Evolutionary conservation across 2,329 filamentous ascomycete species (phyloP), one percentile per base, ranked within the genome.

Genomic region (Ophiocordyceps unilateralis): DNA sequence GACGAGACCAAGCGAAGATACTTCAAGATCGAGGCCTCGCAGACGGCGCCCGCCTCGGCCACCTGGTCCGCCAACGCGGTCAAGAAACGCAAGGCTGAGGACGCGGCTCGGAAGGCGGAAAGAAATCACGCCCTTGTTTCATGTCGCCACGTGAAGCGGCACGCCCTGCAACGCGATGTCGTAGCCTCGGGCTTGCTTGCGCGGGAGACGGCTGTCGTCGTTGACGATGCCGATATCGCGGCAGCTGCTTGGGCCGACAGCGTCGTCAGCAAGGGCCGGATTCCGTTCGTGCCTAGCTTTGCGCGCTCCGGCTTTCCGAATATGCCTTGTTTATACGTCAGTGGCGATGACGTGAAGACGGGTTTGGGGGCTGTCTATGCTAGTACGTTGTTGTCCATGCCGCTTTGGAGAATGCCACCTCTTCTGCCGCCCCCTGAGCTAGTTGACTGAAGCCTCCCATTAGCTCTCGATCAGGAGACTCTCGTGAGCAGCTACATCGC

Each of bases 1-100:
- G 74, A 78, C 46, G 42, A 58, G 14, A 67, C 68, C 38, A 81
- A 75, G 56, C 69, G 69, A 32, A 79, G 74, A 48, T 84, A 83
- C 53, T 84, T 83, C 58, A 78, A 75, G 51, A 71, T 83, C 41
- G 73, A 81, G 53, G 69, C 67, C 39, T 65, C 72, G 34, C 66
- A 70, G 43, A 66, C 66, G 15, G 73, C 74, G 1, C 67, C 74
- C 0, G 48, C 61, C 2, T 58, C 56, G 8, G 64, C 70, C 0
- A 58, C 66, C 15, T 81, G 77, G 62, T 75, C 76, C 9, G 60
- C 65, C n/a, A 64, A 72, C 39, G 67, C 68, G 7, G 71, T 81
- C 44, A 78, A 74, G 58, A 66, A 65, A 48, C 73, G 73, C 42
- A 68, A 68, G 46, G 47, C 63, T 3, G 62, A 70, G 26, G 62